Conservation (phyloP, 2,329 filamentous ascomycete species). For the Madurella fahalii region DNA sequence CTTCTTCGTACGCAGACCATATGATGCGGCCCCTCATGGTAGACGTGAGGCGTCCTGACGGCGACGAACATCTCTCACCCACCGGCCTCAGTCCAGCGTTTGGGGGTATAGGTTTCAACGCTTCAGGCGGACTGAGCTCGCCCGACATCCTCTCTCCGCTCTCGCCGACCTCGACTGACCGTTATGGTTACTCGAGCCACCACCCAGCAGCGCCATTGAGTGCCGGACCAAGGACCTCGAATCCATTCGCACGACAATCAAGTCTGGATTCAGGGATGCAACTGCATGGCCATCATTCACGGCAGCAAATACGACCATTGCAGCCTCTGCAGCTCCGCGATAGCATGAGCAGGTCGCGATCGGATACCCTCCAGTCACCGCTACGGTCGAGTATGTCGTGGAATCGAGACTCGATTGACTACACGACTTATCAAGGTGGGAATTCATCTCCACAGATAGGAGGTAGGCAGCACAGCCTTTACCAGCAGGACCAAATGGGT, state of each 20-base stretch:
- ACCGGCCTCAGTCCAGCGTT: conserved; percentile 65
- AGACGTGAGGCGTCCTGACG: conserved; percentile 60
- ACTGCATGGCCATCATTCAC: conserved; percentile 40
- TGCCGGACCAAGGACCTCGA: conserved; percentile 46
- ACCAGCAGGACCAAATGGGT: conserved; percentile 46
- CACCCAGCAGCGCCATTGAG: conserved; percentile 43
- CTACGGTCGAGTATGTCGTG: conserved; percentile 59
- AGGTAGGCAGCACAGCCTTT: conserved; percentile 47
- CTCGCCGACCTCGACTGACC: conserved; percentile 51
- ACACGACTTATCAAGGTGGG: conserved; percentile 47
- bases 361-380: conserved; percentile 56
- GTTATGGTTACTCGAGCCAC: conserved; percentile 50
- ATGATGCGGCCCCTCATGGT: conserved; percentile 66
- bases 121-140: conserved; percentile 45
- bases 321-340: conserved; percentile 58
- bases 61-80: conserved; percentile 63
- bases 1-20: conserved; percentile 52
- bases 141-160: conserved; percentile 56
- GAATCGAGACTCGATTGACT: conserved; percentile 59
- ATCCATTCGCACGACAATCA: conserved; percentile 49
- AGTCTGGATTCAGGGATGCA: conserved; percentile 45
- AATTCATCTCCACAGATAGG: conserved; percentile 44
- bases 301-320: conserved; percentile 47
- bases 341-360: conserved; percentile 52
- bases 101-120: conserved; percentile 61